Conservation (phyloP, 495 filamentous ascomycete species). For the Aspergillus kassunensis region DNA sequence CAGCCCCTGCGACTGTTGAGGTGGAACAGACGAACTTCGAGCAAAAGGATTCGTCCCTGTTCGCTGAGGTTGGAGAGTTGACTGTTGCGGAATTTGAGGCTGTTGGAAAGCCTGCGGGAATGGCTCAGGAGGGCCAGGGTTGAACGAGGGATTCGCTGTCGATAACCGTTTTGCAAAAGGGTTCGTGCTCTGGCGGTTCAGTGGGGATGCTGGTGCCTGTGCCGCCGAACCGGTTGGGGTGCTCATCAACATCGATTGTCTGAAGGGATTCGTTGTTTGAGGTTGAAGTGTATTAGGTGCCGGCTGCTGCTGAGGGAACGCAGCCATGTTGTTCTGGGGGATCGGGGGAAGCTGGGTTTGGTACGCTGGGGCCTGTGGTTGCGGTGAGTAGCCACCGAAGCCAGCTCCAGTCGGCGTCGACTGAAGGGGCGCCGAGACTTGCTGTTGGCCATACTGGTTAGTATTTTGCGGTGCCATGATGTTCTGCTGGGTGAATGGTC, state of each 20-base stretch:
- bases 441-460: conserved; percentile 53
- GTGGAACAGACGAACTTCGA: conserved; percentile 37
- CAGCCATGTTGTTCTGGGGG: conserved; percentile 59
- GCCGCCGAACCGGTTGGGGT: conserved; percentile 42
- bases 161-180: conserved; percentile 68
- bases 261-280: conserved; percentile 81
- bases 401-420: conserved; percentile 69
- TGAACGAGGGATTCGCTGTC: conserved; percentile 37
- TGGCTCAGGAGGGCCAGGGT: conserved; percentile 26
- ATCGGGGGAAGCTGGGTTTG: conserved; percentile 52
- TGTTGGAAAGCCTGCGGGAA: conserved; percentile 34
- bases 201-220: conserved; percentile 29
- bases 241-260: conserved; percentile 74
- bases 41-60: conserved; percentile 54
- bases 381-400: conserved; percentile 81
- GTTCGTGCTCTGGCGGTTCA: conserved; percentile 72
- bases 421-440: conserved; percentile 49
- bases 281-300: conserved; percentile 39
- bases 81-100: conserved; percentile 35
- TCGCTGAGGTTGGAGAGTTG: conserved; percentile 36
- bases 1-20: conserved; percentile 29
- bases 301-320: conserved; percentile 47
- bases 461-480: conserved; percentile 45
- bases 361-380: conserved; percentile 51
- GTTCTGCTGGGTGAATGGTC: conserved; percentile 45